Percentiles rank a stretch among this genome's conserved stretches.
Evolutionary conservation across 1,284 basidiomycete species (phyloP).

Genomic region (Megacollybia platyphylla): DNA sequence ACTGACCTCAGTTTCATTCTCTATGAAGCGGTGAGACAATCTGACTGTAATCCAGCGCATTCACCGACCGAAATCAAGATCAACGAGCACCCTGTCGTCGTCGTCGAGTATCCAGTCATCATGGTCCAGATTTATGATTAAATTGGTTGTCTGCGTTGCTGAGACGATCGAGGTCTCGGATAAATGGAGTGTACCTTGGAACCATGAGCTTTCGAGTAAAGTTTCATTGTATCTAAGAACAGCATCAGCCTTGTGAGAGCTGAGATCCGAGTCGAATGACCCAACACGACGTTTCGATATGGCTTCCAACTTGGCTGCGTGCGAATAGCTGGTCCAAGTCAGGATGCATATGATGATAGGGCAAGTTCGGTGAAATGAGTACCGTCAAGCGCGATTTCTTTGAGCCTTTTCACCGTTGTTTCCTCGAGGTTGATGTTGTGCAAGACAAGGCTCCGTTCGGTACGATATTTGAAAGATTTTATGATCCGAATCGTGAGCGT

Average conservation of each 20-base stretch:
- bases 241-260: constrained; percentile 2
- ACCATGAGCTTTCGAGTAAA: constrained; percentile 91
- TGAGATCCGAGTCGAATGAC: constrained; percentile 22
- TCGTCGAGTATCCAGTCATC: constrained; percentile 86
- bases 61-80: constrained; percentile 61
- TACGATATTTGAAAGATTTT: constrained; percentile 90
- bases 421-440: constrained; percentile 71
- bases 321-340: constrained; percentile 40
- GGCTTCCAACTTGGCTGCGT: constrained; percentile 77
- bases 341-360: neutral
- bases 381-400: constrained; percentile 60
- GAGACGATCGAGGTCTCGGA: neutral
- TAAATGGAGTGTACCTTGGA: constrained; percentile 55
- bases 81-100: constrained; percentile 47
- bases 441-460: constrained; percentile 81
- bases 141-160: constrained; percentile 66
- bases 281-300: constrained; percentile 60
- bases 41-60: constrained; percentile 1
- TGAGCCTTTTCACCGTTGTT: constrained; percentile 68
- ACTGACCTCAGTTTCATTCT: constrained; percentile 90
- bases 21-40: constrained; percentile 26
- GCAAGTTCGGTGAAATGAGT: constrained; percentile 7
- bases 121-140: constrained; percentile 91
- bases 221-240: constrained; percentile 74
- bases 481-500: constrained; percentile 88